A percentile compares a stretch with the other conserved stretches of the same genome.
Evolutionary conservation across 257 asterid species (phyloP).

Genomic region (Solanum piurae): DNA sequence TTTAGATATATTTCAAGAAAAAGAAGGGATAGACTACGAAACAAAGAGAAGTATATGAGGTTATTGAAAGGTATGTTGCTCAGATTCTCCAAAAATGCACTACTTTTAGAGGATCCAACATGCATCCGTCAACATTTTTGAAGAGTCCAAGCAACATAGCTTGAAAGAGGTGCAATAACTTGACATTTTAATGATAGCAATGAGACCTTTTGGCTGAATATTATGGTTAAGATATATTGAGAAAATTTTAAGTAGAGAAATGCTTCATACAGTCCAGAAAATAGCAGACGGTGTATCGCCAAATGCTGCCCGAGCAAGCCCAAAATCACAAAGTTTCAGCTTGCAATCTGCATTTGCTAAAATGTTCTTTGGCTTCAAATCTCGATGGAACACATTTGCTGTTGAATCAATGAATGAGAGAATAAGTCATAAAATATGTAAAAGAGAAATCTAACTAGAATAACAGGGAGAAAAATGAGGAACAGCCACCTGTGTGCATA

Average conservation of each 20-base stretch:
- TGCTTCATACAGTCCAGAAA: slow-evolving; percentile 87
- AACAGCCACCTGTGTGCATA: slow-evolving; percentile 64
- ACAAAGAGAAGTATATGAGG: neutral
- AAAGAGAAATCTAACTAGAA: neutral
- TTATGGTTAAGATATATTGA: neutral
- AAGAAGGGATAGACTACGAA: neutral
- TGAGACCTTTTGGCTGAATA: neutral
- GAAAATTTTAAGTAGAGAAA: neutral
- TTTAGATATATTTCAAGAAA: neutral
- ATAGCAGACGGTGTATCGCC: slow-evolving; percentile 92
- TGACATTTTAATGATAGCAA: neutral
- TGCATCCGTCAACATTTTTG: neutral
- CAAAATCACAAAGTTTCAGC: slow-evolving; percentile 95
- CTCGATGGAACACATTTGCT: slow-evolving; percentile 92
- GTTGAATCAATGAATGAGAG: slow-evolving; percentile 15
- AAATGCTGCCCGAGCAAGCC: slow-evolving; percentile 91
- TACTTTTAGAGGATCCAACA: neutral
- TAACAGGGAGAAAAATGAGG: neutral
- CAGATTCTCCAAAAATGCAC: neutral
- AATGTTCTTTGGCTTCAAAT: slow-evolving; percentile 88
- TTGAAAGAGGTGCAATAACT: neutral
- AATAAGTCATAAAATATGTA: neutral
- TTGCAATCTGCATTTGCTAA: slow-evolving; percentile 98
- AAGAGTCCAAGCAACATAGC: neutral
- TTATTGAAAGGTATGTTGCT: neutral